Evolutionary conservation across 2,329 filamentous ascomycete species (phyloP).

Genomic region (Epichloe uncinata): DNA sequence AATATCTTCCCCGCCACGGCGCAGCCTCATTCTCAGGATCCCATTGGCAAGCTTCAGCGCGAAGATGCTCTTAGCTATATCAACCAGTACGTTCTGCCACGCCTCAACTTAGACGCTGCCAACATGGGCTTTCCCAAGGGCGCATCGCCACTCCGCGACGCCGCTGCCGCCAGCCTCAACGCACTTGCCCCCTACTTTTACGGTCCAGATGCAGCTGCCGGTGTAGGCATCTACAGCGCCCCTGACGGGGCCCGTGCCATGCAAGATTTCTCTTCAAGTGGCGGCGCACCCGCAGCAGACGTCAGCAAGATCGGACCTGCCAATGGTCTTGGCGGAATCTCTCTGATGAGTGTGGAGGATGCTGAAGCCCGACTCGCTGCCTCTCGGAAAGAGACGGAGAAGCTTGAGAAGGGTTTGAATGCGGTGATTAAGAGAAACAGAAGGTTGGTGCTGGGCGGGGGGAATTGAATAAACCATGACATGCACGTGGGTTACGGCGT

Average conservation of each 20-base stretch:
- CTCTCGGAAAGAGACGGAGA: constrained; percentile 46
- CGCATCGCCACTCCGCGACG: constrained; percentile 26
- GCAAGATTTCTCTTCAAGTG: constrained; percentile 20
- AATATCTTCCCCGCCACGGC: constrained; percentile 43
- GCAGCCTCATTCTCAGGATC: constrained; percentile 38
- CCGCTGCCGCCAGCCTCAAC: constrained; percentile 37
- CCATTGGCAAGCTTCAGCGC: constrained; percentile 50
- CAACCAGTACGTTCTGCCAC: constrained; percentile 55
- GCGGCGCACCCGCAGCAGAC: constrained; percentile 12
- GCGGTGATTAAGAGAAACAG: constrained; percentile 47
- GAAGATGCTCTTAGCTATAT: constrained; percentile 56
- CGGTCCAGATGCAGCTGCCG: constrained; percentile 30
- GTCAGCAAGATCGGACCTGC: constrained; percentile 17
- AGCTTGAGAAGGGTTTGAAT: constrained; percentile 47
- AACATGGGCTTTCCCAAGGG: constrained; percentile 29
- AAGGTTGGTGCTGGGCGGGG: constrained; percentile 31
- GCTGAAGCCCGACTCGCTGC: constrained; percentile 41
- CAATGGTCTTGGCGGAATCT: constrained; percentile 28
- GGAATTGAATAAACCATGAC: constrained; percentile 8
- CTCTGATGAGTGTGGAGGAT: constrained; percentile 48
- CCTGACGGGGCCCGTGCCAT: constrained; percentile 22
- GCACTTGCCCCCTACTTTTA: constrained; percentile 45
- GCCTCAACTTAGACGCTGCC: constrained; percentile 38
- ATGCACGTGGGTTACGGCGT: too few species aligned
- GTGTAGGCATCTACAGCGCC: constrained; percentile 30